phyloP scores from a whole-genome alignment of 164 flowering plant species.

The Piper longum region DNA sequence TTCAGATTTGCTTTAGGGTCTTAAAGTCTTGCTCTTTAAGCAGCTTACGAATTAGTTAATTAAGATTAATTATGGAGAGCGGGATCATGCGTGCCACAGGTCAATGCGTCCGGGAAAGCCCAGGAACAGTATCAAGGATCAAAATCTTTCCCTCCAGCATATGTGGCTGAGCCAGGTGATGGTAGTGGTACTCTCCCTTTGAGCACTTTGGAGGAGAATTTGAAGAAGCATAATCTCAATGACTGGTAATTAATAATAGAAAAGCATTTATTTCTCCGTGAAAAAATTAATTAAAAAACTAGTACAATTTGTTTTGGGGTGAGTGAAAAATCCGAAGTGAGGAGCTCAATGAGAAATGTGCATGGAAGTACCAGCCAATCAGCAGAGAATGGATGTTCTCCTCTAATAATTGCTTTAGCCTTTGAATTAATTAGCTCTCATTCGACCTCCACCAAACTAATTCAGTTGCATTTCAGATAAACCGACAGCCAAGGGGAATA shows the following conservation, averaged over 20 bases:
- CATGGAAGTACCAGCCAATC: neutral
- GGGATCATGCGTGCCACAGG: constrained; percentile 12
- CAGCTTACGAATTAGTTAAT: neutral
- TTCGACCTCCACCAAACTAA: too few species aligned
- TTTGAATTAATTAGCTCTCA: too few species aligned
- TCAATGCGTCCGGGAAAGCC: constrained; percentile 2
- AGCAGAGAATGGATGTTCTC: neutral
- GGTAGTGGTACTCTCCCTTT: constrained; percentile 1
- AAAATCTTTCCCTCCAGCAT: constrained; percentile 25
- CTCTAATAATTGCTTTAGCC: too few species aligned
- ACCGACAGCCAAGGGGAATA: too few species aligned
- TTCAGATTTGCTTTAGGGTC: neutral
- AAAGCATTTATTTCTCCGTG: neutral
- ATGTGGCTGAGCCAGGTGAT: constrained; percentile 3
- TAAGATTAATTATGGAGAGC: neutral
- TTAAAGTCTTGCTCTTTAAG: neutral
- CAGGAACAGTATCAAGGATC: constrained; percentile 18
- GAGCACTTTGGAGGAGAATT: constrained; percentile 10
- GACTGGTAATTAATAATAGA: constrained; percentile 30
- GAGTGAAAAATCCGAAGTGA: neutral
- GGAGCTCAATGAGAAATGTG: neutral
- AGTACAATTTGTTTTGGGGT: neutral
- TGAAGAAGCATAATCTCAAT: constrained; percentile 21
- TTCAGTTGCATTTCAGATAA: too few species aligned
- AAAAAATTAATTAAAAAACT: neutral